Base-by-base conservation (phyloP, 345 rosid species). In the Murraya paniculata region DNA sequence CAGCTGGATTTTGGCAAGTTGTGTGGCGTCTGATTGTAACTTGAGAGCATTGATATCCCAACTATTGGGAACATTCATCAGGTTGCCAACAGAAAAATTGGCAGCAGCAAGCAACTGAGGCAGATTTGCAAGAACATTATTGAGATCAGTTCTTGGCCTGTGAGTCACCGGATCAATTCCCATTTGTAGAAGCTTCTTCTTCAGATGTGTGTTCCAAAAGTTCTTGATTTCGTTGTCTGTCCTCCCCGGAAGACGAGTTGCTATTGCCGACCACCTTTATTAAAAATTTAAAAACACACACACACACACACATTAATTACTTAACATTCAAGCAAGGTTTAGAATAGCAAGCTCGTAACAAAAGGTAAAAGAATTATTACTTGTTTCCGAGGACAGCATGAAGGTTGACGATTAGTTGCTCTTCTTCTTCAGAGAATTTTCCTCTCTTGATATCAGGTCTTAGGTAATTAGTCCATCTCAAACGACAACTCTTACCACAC, bases 361-460 rank as follows among this genome's bases (percentile, higher is more conserved):
- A 16, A 53, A 53, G 7, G n/a, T 18, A 4, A 19, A 53, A 53
- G 22, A 53, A 53, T 30, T 19, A 22, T 3, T 87, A 93, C 97
- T 93, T 93, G 72, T 93, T 91, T 81, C 97, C 97, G 64, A 91
- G 90, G 75, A 87, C 86, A 4, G 90, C 64, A 78, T 93, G 97
- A 53, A 90, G 88, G 80, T 89, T 85, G 85, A 93, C 86, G 81
- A 93, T 91, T 50, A 87, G 76, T 76, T 90, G 85, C 74, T 93
- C 93, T 88, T 93, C 97, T 68, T 93, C 94, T 13, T 85, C 81
- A 5, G 92, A 83, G 84, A 93, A 93, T 64, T 82, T 89, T 41
- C 97, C 95, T 78, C 97, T 86, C 81, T 87, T 90, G 78, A 92
- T 92, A 71, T 92, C 95, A 16, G 97, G 95, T 76, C 97, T 83